A percentile compares a stretch with the other conserved stretches of the same genome.
Evolutionary conservation across 176 grass and related monocot species (phyloP).

Genomic region (Leersia perrieri): DNA sequence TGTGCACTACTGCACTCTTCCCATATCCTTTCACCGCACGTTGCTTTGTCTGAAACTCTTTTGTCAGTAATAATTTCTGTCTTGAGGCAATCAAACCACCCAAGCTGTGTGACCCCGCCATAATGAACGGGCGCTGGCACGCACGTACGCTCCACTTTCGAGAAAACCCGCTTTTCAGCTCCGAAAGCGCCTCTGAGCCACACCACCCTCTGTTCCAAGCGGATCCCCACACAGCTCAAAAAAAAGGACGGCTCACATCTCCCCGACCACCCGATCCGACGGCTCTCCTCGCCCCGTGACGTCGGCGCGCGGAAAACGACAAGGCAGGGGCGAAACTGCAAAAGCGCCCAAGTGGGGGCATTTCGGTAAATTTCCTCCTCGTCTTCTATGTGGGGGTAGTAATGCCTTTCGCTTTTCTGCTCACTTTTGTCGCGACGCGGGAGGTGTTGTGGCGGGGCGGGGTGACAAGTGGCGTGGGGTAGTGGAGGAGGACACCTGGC

Average conservation of each 20-base stretch:
- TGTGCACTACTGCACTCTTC: neutral
- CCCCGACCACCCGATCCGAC: neutral
- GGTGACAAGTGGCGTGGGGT: conserved; percentile 13
- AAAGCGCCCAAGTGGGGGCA: no score
- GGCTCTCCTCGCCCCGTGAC: neutral
- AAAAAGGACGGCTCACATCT: neutral
- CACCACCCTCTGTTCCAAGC: neutral
- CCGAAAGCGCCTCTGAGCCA: neutral
- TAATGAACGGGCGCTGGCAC: no score
- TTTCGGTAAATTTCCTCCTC: conserved; percentile 8
- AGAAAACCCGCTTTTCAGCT: neutral
- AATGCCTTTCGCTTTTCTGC: neutral
- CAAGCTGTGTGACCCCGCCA: neutral
- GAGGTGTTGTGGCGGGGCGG: neutral
- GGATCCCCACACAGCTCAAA: neutral
- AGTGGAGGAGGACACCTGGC: neutral
- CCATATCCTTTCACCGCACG: neutral
- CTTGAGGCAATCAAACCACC: neutral
- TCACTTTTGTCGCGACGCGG: conserved; percentile 39
- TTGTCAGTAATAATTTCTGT: neutral
- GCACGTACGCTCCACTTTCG: neutral
- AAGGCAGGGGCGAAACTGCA: conserved; percentile 22
- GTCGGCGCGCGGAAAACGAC: conserved; percentile 31
- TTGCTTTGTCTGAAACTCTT: neutral
- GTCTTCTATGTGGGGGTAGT: neutral